These are phyloP conservation scores for Mortierella alpina DNA, from an alignment of 192 early-diverging fungal genomes.

Conservation along the genomic window DNA sequence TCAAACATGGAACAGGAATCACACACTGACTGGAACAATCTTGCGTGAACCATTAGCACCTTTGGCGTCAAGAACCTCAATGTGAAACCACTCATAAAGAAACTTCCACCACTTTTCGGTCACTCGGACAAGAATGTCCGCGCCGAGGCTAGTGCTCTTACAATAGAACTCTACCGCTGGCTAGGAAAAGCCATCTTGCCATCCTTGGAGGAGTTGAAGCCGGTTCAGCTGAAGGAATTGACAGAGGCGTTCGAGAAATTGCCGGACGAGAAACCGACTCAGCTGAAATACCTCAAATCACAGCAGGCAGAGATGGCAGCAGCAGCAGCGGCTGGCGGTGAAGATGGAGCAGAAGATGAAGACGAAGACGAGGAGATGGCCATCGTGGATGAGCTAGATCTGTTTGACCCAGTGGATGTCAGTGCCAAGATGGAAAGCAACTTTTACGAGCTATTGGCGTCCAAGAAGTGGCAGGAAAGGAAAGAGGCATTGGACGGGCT, in stretches of 20 bases:
- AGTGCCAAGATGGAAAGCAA: constrained; percentile 84
- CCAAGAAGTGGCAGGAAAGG: constrained; percentile 97
- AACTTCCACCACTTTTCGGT: constrained; percentile 89
- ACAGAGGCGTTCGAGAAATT: constrained; percentile 83
- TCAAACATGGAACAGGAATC: not conserved
- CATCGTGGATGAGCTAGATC: constrained; percentile 80
- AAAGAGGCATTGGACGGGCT: constrained; percentile 90
- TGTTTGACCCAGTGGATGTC: constrained; percentile 93
- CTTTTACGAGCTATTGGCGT: constrained; percentile 82
- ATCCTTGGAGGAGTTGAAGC: constrained; percentile 88
- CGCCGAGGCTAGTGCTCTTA: constrained; percentile 74
- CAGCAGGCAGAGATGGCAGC: constrained; percentile 74
- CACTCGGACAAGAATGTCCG: constrained; percentile 95
- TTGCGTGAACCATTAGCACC: constrained; percentile 43
- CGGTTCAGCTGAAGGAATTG: constrained; percentile 94
- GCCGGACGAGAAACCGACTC: constrained; percentile 69
- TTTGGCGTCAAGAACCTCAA: constrained; percentile 87
- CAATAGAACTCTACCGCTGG: constrained; percentile 93
- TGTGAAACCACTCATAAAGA: constrained; percentile 89
- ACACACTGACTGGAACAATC: not conserved
- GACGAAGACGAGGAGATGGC: constrained; percentile 68
- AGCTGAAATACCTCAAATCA: constrained; percentile 80
- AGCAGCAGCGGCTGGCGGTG: constrained; percentile 53
- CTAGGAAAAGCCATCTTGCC: constrained; percentile 84
- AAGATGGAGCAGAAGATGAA: constrained; percentile 53